Evolutionary conservation across 495 filamentous ascomycete genomes (phyloP).

Genomic region (Neurospora sp.): DNA sequence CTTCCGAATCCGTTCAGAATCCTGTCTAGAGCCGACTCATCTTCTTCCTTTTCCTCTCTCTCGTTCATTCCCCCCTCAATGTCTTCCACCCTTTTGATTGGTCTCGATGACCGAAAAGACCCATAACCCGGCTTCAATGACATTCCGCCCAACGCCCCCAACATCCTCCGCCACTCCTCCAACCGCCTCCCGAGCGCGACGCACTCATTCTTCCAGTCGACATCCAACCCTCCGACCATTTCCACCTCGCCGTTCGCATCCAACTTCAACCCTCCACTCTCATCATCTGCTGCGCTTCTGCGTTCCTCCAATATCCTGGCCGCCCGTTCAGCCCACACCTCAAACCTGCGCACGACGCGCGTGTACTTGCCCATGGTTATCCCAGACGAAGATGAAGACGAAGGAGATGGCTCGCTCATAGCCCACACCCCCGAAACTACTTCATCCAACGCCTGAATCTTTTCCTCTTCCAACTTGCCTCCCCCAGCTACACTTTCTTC

Average conservation of each 20-base stretch:
- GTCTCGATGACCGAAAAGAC: not conserved
- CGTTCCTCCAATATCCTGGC: slow-evolving; percentile 29
- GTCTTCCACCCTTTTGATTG: not conserved
- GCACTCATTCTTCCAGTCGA: slow-evolving; percentile 35
- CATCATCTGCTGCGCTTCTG: slow-evolving; percentile 11
- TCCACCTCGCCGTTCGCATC: slow-evolving; percentile 14
- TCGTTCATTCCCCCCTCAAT: not conserved
- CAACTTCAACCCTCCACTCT: slow-evolving; percentile 24
- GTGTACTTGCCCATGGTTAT: slow-evolving; percentile 33
- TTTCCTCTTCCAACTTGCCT: slow-evolving; percentile 19
- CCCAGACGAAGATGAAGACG: not conserved
- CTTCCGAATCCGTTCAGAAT: slow-evolving; percentile 27
- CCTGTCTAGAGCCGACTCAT: slow-evolving; percentile 24
- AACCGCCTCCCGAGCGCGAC: slow-evolving; percentile 27
- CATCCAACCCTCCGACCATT: slow-evolving; percentile 34
- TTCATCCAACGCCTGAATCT: slow-evolving; percentile 40
- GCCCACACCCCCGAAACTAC: slow-evolving; percentile 41
- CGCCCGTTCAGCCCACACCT: slow-evolving; percentile 37
- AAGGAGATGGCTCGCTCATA: slow-evolving; percentile 26
- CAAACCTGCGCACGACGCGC: slow-evolving; percentile 38
- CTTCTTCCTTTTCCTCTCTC: not conserved
- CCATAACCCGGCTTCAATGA: not conserved
- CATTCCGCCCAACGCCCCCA: slow-evolving; percentile 24
- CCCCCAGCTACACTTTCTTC: slow-evolving; percentile 16
- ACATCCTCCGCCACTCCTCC: slow-evolving; percentile 29